phyloP scores from a whole-genome alignment of 495 filamentous ascomycete genomes.

The Cladorrhinum samala region DNA sequence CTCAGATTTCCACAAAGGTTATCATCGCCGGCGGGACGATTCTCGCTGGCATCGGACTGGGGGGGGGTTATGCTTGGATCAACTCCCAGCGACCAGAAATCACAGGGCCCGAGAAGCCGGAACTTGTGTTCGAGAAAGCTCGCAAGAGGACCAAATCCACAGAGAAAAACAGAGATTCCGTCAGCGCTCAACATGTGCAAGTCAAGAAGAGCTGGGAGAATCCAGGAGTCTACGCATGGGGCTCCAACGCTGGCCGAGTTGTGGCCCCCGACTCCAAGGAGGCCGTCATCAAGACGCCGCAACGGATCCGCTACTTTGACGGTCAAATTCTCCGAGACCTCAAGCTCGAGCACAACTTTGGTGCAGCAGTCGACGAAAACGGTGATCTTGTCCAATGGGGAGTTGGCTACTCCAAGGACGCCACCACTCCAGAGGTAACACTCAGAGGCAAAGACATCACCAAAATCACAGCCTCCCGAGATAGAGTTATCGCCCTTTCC shows the following conservation, averaged over 20 bases:
- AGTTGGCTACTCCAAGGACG: conserved; percentile 53
- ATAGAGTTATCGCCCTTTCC: conserved; percentile 75
- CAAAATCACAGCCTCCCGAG: conserved; percentile 65
- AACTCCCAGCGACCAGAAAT: conserved; percentile 1
- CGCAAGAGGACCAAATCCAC: conserved; percentile 47
- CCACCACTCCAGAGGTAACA: conserved; percentile 56
- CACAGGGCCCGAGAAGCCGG: conserved; percentile 26
- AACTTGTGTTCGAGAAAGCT: conserved; percentile 55
- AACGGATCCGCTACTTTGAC: conserved; percentile 76
- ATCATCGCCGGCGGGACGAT: conserved; percentile 20
- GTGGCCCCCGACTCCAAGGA: conserved; percentile 80
- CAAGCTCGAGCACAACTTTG: conserved; percentile 75
- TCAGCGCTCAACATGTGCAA: conserved; percentile 74
- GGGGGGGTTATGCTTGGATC: conserved; percentile 23
- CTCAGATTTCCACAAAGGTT: conserved; percentile 1
- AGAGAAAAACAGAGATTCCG: conserved; percentile 63
- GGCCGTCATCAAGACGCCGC: conserved; percentile 66
- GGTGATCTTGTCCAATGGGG: conserved; percentile 95
- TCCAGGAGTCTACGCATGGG: conserved; percentile 91
- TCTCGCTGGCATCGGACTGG: conserved; percentile 25
- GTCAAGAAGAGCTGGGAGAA: conserved; percentile 83
- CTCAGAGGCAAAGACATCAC: conserved; percentile 74
- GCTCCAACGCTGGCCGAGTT: conserved; percentile 77
- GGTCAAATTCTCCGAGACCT: conserved; percentile 79
- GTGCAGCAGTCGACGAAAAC: conserved; percentile 81